A percentile compares a stretch with the other conserved stretches of the same genome.
These are phyloP conservation scores for Thymus quinquecostatus DNA, from an alignment of 257 asterid species.

Conservation along the genomic window DNA sequence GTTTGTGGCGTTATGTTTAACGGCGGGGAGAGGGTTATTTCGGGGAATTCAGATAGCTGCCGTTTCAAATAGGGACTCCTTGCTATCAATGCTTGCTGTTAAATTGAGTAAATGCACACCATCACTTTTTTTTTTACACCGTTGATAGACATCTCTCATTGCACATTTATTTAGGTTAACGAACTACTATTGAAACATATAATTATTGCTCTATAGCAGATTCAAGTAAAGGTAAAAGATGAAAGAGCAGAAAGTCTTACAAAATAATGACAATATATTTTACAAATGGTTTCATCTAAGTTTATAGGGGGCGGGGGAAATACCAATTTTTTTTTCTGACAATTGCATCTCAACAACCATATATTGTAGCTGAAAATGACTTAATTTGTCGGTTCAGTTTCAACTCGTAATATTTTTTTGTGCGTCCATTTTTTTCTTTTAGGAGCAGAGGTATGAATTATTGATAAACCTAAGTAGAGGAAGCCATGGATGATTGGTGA, in stretches of 20 bases:
- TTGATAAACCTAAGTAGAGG: no score
- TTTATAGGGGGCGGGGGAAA: neutral
- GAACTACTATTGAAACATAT: conserved; percentile 16
- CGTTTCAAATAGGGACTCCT: conserved; percentile 65
- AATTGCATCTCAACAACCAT: conserved; percentile 4
- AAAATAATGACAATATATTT: neutral
- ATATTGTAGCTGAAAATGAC: neutral
- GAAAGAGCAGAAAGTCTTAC: neutral
- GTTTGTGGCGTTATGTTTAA: conserved; percentile 75
- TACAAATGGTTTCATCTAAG: neutral
- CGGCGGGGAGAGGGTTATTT: conserved; percentile 82
- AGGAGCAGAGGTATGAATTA: neutral
- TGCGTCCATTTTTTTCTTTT: neutral
- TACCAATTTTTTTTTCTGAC: neutral
- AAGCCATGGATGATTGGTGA: no score
- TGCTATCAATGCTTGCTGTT: conserved; percentile 64
- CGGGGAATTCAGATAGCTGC: conserved; percentile 49
- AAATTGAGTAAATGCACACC: conserved; percentile 41
- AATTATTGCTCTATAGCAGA: conserved; percentile 25
- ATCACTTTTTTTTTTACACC: conserved; percentile 4
- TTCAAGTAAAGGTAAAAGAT: neutral
- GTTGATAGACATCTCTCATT: conserved; percentile 5
- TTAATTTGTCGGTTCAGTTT: neutral
- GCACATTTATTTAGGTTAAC: conserved; percentile 47
- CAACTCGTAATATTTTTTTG: neutral